These are phyloP conservation scores for Artemisia tridentata DNA, from an alignment of 129 eudicot genomes.

Conservation along the genomic window DNA sequence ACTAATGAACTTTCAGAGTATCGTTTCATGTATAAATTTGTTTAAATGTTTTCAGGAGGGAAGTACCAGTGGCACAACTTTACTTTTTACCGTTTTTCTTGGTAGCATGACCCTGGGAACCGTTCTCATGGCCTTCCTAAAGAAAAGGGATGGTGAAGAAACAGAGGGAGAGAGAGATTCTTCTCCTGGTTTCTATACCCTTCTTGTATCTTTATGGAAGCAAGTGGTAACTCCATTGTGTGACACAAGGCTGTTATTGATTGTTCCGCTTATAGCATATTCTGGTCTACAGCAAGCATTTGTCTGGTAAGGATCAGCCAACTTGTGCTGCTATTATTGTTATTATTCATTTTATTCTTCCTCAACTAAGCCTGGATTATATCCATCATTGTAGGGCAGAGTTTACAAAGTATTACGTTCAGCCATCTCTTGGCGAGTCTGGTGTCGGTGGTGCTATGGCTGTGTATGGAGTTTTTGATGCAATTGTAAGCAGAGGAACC, in stretches of 20 bases:
- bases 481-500: conserved; percentile 61
- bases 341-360: conserved; percentile 16
- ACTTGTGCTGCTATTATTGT: conserved; percentile 15
- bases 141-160: conserved; percentile 62
- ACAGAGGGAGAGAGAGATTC: conserved; percentile 50
- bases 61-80: conserved; percentile 77
- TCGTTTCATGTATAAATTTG: too few species aligned
- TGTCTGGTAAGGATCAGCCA: conserved; percentile 70
- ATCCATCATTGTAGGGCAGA: conserved; percentile 64
- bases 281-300: conserved; percentile 99
- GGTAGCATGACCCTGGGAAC: conserved; percentile 82
- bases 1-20: too few species aligned
- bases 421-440: conserved; percentile 86
- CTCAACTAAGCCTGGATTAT: conserved; percentile 1
- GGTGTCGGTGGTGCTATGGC: conserved; percentile 99
- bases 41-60: too few species aligned
- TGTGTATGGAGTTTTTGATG: conserved; percentile 89
- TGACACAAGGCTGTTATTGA: conserved; percentile 68
- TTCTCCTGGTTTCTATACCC: conserved; percentile 34
- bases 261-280: conserved; percentile 88
- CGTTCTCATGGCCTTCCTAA: conserved; percentile 83
- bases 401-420: conserved; percentile 72
- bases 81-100: conserved; percentile 72
- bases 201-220: conserved; percentile 50
- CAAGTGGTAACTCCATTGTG: conserved; percentile 54